These are phyloP conservation scores for Zygoascus biomembranicola DNA, from an alignment of 805 yeast genomes.

Conservation along the genomic window DNA sequence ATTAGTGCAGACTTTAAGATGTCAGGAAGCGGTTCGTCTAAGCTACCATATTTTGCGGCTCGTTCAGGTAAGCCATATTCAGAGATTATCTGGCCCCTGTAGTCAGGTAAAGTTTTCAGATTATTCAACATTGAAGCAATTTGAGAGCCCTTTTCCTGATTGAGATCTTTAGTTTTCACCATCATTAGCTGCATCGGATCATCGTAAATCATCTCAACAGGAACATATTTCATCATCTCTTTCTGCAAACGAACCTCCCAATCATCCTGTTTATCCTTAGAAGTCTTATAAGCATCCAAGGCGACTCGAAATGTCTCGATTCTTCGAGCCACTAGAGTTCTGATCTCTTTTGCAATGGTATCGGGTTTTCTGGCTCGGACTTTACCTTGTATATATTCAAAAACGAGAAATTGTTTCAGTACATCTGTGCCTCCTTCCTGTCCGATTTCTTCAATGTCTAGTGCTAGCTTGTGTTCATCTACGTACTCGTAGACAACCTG, in stretches of 20 bases:
- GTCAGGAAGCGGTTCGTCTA: conserved; percentile 38
- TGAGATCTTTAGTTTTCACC: conserved; percentile 23
- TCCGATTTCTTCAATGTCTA: conserved; percentile 6
- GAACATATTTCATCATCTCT: conserved; percentile 35
- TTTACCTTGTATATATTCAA: conserved; percentile 58
- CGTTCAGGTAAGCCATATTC: conserved; percentile 40
- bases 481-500: conserved; percentile 67
- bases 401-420: conserved; percentile 48
- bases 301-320: conserved; percentile 42
- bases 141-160: conserved; percentile 13
- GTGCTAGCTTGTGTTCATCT: conserved; percentile 60
- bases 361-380: conserved; percentile 3
- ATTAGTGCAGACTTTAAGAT: conserved; percentile 43
- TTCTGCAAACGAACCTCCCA: conserved; percentile 24
- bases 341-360: conserved; percentile 29
- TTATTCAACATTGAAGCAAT: conserved; percentile 43
- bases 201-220: conserved; percentile 39
- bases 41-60: conserved; percentile 32
- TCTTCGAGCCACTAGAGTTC: conserved; percentile 50
- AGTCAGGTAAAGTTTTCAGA: conserved; percentile 41
- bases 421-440: not conserved
- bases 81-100: conserved; percentile 54
- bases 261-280: conserved; percentile 20
- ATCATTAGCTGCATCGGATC: conserved; percentile 59
- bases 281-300: conserved; percentile 30